Conservation (phyloP, 345 rosid genomes). For the Gossypium thurberi region DNA sequence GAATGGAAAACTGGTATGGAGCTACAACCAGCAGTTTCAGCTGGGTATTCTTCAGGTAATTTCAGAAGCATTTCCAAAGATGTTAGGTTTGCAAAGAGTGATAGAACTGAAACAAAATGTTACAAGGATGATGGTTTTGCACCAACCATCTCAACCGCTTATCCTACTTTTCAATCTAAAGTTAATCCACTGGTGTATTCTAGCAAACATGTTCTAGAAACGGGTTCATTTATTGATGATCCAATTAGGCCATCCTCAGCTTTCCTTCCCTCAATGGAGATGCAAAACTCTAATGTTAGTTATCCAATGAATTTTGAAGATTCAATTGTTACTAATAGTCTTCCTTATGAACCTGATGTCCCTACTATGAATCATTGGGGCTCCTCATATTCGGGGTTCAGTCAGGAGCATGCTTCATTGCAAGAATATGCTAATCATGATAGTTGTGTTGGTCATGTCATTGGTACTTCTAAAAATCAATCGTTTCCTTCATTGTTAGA, state of each 20-base stretch:
- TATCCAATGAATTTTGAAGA: conserved; percentile 17
- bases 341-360: conserved; percentile 22
- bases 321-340: conserved; percentile 18
- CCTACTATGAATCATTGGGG: conserved; percentile 10
- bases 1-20: conserved; percentile 10
- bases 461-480: conserved; percentile 7
- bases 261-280: conserved; percentile 15
- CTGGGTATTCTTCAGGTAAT: conserved; percentile 12
- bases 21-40: conserved; percentile 13
- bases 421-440: conserved; percentile 17
- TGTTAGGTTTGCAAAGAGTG: conserved; percentile 16
- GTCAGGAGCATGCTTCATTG: conserved; percentile 9
- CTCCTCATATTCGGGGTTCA: conserved; percentile 13
- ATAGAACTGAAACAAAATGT: conserved; percentile 19
- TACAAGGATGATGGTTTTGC: conserved; percentile 20
- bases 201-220: conserved; percentile 14
- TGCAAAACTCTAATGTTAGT: conserved; percentile 17
- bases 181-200: conserved; percentile 4
- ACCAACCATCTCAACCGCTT: conserved; percentile 6
- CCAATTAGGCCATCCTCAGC: conserved; percentile 18
- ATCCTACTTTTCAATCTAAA: conserved; percentile 16
- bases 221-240: conserved; percentile 21
- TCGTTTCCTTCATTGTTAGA: conserved; percentile 18
- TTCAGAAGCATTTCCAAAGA: conserved; percentile 22
- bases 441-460: conserved; percentile 17